These are phyloP conservation scores for Crithidia expoeki DNA, from an alignment of 208 protist species.

Conservation along the genomic window DNA sequence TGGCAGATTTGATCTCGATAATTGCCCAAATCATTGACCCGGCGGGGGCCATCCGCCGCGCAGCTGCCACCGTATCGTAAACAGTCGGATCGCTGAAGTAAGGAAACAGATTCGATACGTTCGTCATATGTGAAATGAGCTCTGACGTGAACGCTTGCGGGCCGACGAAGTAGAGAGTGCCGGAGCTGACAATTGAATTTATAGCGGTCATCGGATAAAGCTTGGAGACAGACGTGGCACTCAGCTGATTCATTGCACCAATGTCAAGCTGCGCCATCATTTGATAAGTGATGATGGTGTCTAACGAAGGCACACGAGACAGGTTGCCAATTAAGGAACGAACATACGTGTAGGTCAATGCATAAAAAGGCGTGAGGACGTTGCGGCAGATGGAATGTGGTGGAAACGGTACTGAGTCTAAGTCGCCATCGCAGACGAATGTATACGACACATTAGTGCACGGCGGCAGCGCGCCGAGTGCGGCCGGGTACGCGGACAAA, in stretches of 20 bases:
- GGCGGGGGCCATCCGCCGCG: not conserved
- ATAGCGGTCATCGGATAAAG: too few species aligned
- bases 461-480: slow-evolving; percentile 8
- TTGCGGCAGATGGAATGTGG: too few species aligned
- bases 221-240: too few species aligned
- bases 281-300: too few species aligned
- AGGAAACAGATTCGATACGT: not conserved
- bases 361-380: slow-evolving; percentile 16
- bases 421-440: too few species aligned
- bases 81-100: not conserved
- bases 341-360: slow-evolving; percentile 19
- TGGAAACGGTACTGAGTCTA: too few species aligned
- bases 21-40: slow-evolving; percentile 27
- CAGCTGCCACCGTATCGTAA: slow-evolving; percentile 1
- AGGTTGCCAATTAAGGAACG: too few species aligned
- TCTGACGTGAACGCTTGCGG: not conserved
- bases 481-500: not conserved
- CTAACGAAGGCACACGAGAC: too few species aligned
- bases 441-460: not conserved
- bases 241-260: too few species aligned
- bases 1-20: slow-evolving; percentile 23
- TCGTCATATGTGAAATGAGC: not conserved
- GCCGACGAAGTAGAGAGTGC: slow-evolving; percentile 4
- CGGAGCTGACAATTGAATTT: not conserved
- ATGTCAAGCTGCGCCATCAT: too few species aligned